Evolutionary conservation across 2,329 filamentous ascomycete species (phyloP), one percentile per base, ranked within the genome.

Genomic region (Penicillium sp.): DNA sequence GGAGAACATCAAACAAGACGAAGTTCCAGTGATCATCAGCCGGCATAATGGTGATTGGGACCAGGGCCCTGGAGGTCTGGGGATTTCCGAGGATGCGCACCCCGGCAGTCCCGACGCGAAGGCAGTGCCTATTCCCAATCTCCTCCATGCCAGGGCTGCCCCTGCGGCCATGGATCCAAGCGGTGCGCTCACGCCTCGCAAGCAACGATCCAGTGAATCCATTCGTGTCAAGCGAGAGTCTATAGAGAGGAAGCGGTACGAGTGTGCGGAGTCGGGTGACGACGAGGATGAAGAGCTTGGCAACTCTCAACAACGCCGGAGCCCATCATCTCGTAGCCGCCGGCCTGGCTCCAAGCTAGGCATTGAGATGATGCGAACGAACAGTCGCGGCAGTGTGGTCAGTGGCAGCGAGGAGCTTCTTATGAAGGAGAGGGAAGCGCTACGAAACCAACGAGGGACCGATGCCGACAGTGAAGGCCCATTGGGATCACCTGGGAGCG

Each of bases 291-390:
- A 96, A 49, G 91, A 95, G 61, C 77, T 94, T 4, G 89, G 87
- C 6, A 75, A 77, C 57, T 62, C 71, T 13, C 74, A 72, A 58
- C 68, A 69, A 49, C 75, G 72, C 50, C 74, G 71, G 69, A 85
- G 68, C 66, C 73, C 72, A 40, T 56, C 77, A 59, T 51, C 73
- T 32, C 74, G 79, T 29, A 74, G 71, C 13, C 74, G 76, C 29
- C 77, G 87, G 20, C 85, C 86, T 10, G 87, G 85, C 44, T 95
- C 89, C 0, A 96, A 95, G 68, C 79, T 97, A 1, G 89, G 89
- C 1, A 93, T 89, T 40, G 91, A 97, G 68, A 96, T 97, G 91
- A 91, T 96, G 88, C 83, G 91, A 39, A 94, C 91, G 16, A 95
- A 95, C 66, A 95, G 89, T 62, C 86, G 91, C 59, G 91, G 94